phyloP scores from a whole-genome alignment of 1,139 yeast species.

The Sporopachydermia cereana region DNA sequence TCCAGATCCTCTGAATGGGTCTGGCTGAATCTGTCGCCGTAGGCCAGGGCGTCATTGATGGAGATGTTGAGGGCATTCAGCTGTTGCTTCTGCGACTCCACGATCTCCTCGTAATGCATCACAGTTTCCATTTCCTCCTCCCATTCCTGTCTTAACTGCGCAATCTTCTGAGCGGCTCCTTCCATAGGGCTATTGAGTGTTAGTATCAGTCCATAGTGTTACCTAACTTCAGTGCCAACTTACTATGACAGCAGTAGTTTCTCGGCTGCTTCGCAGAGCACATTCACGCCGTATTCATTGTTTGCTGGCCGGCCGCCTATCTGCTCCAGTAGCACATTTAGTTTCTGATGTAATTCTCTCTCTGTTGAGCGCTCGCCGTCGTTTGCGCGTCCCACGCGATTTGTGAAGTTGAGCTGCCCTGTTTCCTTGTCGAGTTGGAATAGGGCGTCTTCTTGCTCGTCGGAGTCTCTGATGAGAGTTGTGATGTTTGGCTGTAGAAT shows the following conservation, averaged over 20 bases:
- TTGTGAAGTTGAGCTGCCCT: constrained; percentile 7
- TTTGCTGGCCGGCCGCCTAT: constrained; percentile 15
- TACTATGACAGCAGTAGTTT: constrained; percentile 19
- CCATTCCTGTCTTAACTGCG: constrained; percentile 16
- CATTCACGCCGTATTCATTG: constrained; percentile 22
- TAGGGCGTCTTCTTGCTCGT: constrained; percentile 38
- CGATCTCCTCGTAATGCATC: constrained; percentile 22
- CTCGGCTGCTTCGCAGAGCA: constrained; percentile 21
- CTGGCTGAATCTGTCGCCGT: not conserved
- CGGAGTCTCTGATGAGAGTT: constrained; percentile 48
- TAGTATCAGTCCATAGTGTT: not conserved
- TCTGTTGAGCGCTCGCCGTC: constrained; percentile 17
- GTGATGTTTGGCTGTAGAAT: constrained; percentile 45
- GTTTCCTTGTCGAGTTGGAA: constrained; percentile 27
- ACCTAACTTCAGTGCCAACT: constrained; percentile 7
- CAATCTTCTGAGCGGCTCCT: constrained; percentile 20
- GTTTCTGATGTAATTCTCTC: constrained; percentile 15
- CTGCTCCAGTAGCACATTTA: constrained; percentile 15
- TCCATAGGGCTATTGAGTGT: constrained; percentile 16
- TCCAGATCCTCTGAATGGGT: not conserved
- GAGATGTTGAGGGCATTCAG: constrained; percentile 3
- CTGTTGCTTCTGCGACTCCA: constrained; percentile 18
- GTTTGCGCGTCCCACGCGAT: constrained; percentile 6
- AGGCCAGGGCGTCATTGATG: constrained; percentile 1
- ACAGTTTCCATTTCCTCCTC: constrained; percentile 18